phyloP scores from a whole-genome alignment of 805 yeast genomes.

The Huiozyma naganishii region DNA sequence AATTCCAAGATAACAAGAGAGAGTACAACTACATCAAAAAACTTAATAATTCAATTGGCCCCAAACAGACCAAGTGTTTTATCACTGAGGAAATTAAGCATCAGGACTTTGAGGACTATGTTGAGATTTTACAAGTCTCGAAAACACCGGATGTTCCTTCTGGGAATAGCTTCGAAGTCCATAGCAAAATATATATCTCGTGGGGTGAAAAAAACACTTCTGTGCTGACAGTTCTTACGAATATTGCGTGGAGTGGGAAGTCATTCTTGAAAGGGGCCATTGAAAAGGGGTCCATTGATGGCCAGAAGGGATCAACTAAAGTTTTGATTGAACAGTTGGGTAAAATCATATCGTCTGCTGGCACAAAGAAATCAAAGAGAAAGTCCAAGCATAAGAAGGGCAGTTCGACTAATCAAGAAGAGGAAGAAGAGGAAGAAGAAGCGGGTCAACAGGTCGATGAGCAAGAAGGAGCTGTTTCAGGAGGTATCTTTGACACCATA shows the following conservation, averaged over 20 bases:
- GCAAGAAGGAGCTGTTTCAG: neutral
- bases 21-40: slow-evolving; percentile 49
- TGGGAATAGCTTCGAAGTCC: slow-evolving; percentile 56
- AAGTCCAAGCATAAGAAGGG: slow-evolving; percentile 5
- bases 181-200: slow-evolving; percentile 46
- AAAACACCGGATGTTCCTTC: slow-evolving; percentile 69
- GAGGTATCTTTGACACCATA: neutral
- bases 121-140: slow-evolving; percentile 41
- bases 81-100: slow-evolving; percentile 46
- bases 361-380: slow-evolving; percentile 10
- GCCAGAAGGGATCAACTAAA: slow-evolving; percentile 51
- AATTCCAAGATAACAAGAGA: slow-evolving; percentile 33
- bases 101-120: slow-evolving; percentile 33
- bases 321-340: slow-evolving; percentile 35
- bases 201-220: slow-evolving; percentile 54
- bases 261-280: slow-evolving; percentile 70
- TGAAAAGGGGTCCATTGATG: slow-evolving; percentile 66
- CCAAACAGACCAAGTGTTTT: slow-evolving; percentile 57
- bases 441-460: neutral
- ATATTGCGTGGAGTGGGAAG: slow-evolving; percentile 60
- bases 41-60: slow-evolving; percentile 53
- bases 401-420: slow-evolving; percentile 4
- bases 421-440: neutral
- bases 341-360: slow-evolving; percentile 20
- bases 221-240: slow-evolving; percentile 42